A percentile compares a stretch with the other conserved stretches of the same genome.
Conservation (phyloP, 2,329 filamentous ascomycete species). For the Ophiostoma triangulosporum region DNA sequence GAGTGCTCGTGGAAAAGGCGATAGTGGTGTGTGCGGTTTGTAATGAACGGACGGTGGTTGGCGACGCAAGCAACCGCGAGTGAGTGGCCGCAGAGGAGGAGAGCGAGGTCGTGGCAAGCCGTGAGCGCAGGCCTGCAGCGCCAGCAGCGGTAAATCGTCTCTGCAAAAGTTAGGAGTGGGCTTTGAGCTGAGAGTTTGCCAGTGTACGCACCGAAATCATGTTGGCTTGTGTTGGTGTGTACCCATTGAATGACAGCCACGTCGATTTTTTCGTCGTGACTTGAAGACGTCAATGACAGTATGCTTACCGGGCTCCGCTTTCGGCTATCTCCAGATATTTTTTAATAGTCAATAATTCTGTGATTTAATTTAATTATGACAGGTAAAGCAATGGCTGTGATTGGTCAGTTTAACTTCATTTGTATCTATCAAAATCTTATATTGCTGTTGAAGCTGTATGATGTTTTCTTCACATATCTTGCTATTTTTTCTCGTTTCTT, state of each 20-base stretch:
- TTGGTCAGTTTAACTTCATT: neutral
- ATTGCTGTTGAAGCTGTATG: neutral
- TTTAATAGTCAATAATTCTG: neutral
- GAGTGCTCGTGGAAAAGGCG: slow-evolving; percentile 32
- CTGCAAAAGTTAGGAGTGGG: neutral
- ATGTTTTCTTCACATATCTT: neutral
- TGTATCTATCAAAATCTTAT: no score
- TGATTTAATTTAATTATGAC: neutral
- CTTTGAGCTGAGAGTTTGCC: neutral
- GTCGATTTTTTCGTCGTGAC: neutral
- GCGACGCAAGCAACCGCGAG: neutral
- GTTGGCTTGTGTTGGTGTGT: neutral
- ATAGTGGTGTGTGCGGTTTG: slow-evolving; percentile 31
- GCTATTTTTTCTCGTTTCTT: neutral
- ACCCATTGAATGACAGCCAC: neutral
- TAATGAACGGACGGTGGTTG: neutral
- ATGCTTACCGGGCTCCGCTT: slow-evolving; percentile 8
- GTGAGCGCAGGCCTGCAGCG: neutral
- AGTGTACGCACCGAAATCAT: slow-evolving; percentile 6
- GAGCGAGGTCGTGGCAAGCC: neutral
- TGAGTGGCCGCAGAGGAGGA: neutral
- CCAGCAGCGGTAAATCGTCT: slow-evolving; percentile 7
- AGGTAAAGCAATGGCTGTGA: neutral
- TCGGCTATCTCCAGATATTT: slow-evolving; percentile 1
- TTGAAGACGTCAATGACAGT: neutral